These are phyloP conservation scores for Mycena indigotica DNA, from an alignment of 768 basidiomycete genomes.

Conservation along the genomic window DNA sequence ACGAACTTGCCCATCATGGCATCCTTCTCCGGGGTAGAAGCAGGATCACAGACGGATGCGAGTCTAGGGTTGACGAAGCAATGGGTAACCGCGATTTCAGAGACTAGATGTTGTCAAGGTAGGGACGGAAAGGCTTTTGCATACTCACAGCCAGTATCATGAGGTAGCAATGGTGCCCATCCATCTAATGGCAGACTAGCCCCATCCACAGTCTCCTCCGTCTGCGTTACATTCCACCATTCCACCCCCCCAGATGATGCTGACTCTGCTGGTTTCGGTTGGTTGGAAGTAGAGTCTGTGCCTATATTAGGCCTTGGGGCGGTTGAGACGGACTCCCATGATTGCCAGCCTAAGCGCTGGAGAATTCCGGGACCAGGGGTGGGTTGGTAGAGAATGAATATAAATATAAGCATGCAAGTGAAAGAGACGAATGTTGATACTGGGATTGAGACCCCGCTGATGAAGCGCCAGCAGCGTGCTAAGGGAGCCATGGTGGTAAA, in stretches of 20 bases:
- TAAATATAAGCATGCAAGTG: slow-evolving; percentile 69
- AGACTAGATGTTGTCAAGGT: too few relatives aligned
- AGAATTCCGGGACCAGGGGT: slow-evolving; percentile 67
- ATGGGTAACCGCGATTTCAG: slow-evolving; percentile 72
- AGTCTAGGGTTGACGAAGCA: slow-evolving; percentile 69
- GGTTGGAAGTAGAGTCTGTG: slow-evolving; percentile 18
- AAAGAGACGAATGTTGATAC: slow-evolving; percentile 65
- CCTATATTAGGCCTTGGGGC: slow-evolving; percentile 16
- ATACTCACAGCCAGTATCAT: slow-evolving; percentile 74
- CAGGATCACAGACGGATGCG: slow-evolving; percentile 66
- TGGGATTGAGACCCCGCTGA: slow-evolving; percentile 60
- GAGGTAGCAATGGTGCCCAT: slow-evolving; percentile 77
- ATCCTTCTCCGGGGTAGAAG: slow-evolving; percentile 70
- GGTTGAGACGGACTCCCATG: slow-evolving; percentile 70
- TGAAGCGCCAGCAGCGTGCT: slow-evolving; percentile 35
- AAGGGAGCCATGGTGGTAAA: slow-evolving; percentile 11
- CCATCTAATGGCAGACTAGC: slow-evolving; percentile 77
- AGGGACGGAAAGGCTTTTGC: too few relatives aligned
- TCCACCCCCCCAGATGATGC: slow-evolving; percentile 44
- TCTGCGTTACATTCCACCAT: slow-evolving; percentile 68
- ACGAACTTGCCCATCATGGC: slow-evolving; percentile 88
- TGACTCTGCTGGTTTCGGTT: slow-evolving; percentile 12
- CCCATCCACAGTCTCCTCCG: slow-evolving; percentile 49
- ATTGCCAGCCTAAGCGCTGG: slow-evolving; percentile 86
- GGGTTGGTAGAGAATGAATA: slow-evolving; percentile 83